Conservation (phyloP, 1,139 yeast genomes). For the Geotrichum reessii region DNA sequence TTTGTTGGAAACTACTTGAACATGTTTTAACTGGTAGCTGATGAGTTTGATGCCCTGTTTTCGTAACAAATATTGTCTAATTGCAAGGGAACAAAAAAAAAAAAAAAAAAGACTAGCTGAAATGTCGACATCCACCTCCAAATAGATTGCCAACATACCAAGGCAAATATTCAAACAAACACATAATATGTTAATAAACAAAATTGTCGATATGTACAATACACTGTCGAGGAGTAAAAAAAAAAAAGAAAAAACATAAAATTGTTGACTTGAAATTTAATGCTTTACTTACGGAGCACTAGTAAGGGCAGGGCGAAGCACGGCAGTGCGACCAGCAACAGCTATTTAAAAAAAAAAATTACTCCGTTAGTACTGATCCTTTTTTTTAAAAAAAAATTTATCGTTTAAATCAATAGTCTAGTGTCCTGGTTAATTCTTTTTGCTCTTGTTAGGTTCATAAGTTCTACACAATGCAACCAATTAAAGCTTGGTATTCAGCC, state of each 20-base stretch:
- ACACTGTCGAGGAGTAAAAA: neutral
- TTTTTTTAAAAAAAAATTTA: too few relatives aligned
- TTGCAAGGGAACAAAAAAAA: neutral
- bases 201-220: too few relatives aligned
- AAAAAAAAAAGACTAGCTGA: neutral
- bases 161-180: neutral
- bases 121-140: neutral
- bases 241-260: too few relatives aligned
- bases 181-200: neutral
- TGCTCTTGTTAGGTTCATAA: neutral
- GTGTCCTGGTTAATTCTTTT: neutral
- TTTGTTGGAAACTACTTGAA: too few relatives aligned
- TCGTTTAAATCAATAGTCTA: too few relatives aligned
- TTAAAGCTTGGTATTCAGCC: neutral
- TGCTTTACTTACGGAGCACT: slow-evolving; percentile 24
- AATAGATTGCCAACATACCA: neutral
- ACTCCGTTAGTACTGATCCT: neutral
- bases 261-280: too few relatives aligned
- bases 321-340: slow-evolving; percentile 19
- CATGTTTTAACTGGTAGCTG: too few relatives aligned
- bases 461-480: neutral
- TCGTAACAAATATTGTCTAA: too few relatives aligned
- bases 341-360: slow-evolving; percentile 1
- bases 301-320: slow-evolving; percentile 26
- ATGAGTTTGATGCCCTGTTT: too few relatives aligned